Base-by-base conservation (phyloP, 129 eudicot species). In the Flaveria linearis region DNA sequence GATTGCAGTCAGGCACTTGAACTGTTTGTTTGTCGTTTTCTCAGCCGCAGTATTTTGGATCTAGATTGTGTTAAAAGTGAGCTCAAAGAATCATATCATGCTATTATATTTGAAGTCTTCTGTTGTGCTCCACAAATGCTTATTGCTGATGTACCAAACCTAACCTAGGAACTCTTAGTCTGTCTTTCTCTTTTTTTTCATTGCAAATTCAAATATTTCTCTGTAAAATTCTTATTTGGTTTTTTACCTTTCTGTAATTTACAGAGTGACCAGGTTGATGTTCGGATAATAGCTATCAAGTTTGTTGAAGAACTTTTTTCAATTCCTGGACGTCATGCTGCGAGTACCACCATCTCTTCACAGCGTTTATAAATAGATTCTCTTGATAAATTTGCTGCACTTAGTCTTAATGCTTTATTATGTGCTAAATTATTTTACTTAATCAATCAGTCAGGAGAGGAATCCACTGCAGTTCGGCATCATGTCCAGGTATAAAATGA, bases 121-220 rank as follows among this genome's bases (percentile, higher is more conserved):
- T 84, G 71, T 28, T 78, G 84, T 80, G 86, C 89, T 83, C 97
- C 99, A 58, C 80, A 86, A 74, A 85, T 87, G 92, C 91, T 91
- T 76, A 79, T 84, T 55, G 80, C 91, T 9, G 86, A 91, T 77
- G 82, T 91, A 76, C 97, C 97, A 18, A 85, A 82, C 77, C 64
- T 95, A 85, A 82, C 82, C 25, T 83, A 20, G 22, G 22, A 20
- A 20, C 22, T 20, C 22, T 20, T 20, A 20, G 97, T 87, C 10
- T 46, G 93, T 75, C 26, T 12, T 74, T 72, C 50, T 49, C 53
- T 46, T 69, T 46, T 69, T 68, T 45, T 30, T 17, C 68, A 63
- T 63, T 71, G 62, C 61, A 18, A 61, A 8, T 71, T 71, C 26
- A 14, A 51, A 58, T 0, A 23, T 17, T 39, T 68, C 23, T n/a